phyloP scores from a whole-genome alignment of 108 stramenopile species.

The Stephanodiscus triporus region DNA sequence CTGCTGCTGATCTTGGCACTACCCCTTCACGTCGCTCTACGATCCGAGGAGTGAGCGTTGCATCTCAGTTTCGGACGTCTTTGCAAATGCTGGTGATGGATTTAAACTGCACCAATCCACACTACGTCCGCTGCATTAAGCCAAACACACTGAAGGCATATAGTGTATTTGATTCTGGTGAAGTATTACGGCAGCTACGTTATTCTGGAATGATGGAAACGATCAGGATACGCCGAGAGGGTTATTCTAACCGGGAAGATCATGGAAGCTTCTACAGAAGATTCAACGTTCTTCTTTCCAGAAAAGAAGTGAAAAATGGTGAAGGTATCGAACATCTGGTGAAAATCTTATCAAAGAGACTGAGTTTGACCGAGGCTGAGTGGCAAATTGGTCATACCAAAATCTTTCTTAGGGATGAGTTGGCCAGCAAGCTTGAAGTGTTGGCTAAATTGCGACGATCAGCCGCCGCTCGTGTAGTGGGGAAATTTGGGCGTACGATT shows the following conservation, averaged over 20 bases:
- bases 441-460: slow-evolving; percentile 78
- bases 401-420: slow-evolving; percentile 84
- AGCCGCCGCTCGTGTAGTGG: slow-evolving; percentile 66
- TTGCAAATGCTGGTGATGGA: slow-evolving; percentile 80
- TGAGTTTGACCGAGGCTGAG: slow-evolving; percentile 81
- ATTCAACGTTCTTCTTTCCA: slow-evolving; percentile 76
- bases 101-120: slow-evolving; percentile 86
- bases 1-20: slow-evolving; percentile 12
- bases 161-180: slow-evolving; percentile 71
- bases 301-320: slow-evolving; percentile 57
- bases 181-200: slow-evolving; percentile 89
- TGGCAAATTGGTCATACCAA: slow-evolving; percentile 93
- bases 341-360: slow-evolving; percentile 68
- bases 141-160: slow-evolving; percentile 82
- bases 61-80: slow-evolving; percentile 86
- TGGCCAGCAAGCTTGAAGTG: slow-evolving; percentile 80
- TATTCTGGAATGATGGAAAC: slow-evolving; percentile 99
- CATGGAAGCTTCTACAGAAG: slow-evolving; percentile 86
- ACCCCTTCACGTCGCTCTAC: slow-evolving; percentile 61
- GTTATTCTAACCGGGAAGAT: slow-evolving; percentile 89
- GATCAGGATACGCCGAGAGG: slow-evolving; percentile 93
- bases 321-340: slow-evolving; percentile 81
- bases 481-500: slow-evolving; percentile 64
- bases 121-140: slow-evolving; percentile 94
- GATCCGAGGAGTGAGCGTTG: slow-evolving; percentile 86